Conservation (phyloP, 768 basidiomycete genomes). For the Mycena olivaceomarginata region DNA sequence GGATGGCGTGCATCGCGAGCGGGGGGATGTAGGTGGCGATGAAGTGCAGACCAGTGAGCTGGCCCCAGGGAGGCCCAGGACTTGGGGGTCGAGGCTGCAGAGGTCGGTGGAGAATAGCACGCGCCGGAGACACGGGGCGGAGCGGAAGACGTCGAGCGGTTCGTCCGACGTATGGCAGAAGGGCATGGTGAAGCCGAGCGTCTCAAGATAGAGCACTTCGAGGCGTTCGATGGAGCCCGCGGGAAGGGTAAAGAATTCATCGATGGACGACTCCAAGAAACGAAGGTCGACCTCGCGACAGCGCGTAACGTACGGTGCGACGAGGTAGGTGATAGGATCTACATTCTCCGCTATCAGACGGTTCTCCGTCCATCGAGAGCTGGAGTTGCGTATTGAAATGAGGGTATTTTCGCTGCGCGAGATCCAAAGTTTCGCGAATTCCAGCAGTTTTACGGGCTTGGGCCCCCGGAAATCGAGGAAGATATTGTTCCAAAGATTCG, state of each 20-base stretch:
- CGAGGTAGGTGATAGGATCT: conserved; percentile 36
- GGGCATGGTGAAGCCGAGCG: conserved; percentile 40
- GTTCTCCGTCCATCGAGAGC: conserved; percentile 35
- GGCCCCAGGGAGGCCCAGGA: conserved; percentile 43
- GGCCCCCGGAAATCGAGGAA: conserved; percentile 41
- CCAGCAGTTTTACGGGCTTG: conserved; percentile 35
- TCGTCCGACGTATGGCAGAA: conserved; percentile 20
- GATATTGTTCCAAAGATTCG: conserved; percentile 43
- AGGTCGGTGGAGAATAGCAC: conserved; percentile 45
- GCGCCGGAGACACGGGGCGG: conserved; percentile 40
- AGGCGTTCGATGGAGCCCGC: conserved; percentile 39
- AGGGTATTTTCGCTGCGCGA: conserved; percentile 38
- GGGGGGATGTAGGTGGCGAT: conserved; percentile 45
- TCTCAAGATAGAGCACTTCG: conserved; percentile 44
- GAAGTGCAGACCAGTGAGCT: conserved; percentile 42
- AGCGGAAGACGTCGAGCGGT: conserved; percentile 42
- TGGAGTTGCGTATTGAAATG: conserved; percentile 44
- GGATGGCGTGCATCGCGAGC: conserved; percentile 42
- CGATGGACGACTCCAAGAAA: conserved; percentile 43
- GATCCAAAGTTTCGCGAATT: conserved; percentile 41
- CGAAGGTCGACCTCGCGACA: conserved; percentile 46
- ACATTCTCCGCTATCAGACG: conserved; percentile 23
- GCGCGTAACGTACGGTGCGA: conserved; percentile 38
- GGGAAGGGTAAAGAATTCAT: conserved; percentile 44
- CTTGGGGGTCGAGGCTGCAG: conserved; percentile 42